Base-by-base conservation (phyloP, 2,329 filamentous ascomycete species). In the Didymella pinodella region DNA sequence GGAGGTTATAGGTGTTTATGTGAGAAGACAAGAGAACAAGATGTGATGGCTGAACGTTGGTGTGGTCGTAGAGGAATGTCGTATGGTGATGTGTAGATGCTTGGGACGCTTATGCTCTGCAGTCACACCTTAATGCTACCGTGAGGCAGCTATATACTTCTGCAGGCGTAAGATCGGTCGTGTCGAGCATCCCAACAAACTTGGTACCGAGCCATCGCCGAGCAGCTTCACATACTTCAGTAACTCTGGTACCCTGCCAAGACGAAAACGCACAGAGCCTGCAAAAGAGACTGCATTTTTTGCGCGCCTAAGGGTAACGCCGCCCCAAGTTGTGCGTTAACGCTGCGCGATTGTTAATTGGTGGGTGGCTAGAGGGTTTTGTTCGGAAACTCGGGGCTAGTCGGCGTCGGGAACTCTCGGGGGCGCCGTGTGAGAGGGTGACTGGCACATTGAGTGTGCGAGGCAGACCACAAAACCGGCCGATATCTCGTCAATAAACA, bases 121-220 rank as follows among this genome's bases (percentile, higher is more conserved):
- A 34, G 45, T 31, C 29, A 54, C 38, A 46, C 32, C 31, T 34
- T 40, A 40, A n/a, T 14, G 16, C 31, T 32, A 36, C 25, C 38
- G 20, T 31, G 2, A 5, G 10, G 34, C 18, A 34, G 7, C 18
- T 54, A 46, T 58, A 54, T 58, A 58, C 31, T 28, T 18, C 3
- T 36, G 4, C 16, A 58, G 14, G 12, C 25, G 28, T 38, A 40
- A 40, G 22, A 22, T 36, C 22, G 32, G 43, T 22, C 46, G 28
- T 29, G 28, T 31, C 29, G 12, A 31, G 29, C 29, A 31, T 18
- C 49, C 45, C 45, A 58, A 54, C 55, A 58, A 45, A 16, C 10
- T 41, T 28, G 12, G 31, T 16, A 28, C 56, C 56, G 56, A 59
- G 56, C 20, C 18, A 59, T 54, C 50, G 26, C 56, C 56, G 56